Percentiles rank a stretch among this genome's conserved stretches.
These are phyloP conservation scores for Nymphaea thermarum DNA, from an alignment of 164 flowering plant genomes.

Conservation along the genomic window DNA sequence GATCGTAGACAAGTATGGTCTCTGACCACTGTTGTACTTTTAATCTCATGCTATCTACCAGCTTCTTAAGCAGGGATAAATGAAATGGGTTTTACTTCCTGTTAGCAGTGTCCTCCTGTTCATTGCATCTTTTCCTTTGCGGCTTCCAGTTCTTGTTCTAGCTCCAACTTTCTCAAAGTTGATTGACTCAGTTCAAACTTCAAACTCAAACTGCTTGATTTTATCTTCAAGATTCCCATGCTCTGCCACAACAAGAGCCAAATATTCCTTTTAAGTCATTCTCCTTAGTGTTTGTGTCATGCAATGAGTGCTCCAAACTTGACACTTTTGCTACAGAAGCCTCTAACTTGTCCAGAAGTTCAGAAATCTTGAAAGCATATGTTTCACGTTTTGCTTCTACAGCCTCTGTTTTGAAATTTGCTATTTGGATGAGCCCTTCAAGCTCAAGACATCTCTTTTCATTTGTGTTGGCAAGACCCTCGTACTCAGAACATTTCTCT, in stretches of 20 bases:
- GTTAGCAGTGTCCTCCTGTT: too few species aligned
- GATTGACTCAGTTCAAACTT: too few species aligned
- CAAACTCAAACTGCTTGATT: not conserved
- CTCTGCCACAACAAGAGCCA: not conserved
- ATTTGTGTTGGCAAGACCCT: conserved; percentile 13
- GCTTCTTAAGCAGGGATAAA: too few species aligned
- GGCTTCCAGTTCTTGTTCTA: not conserved
- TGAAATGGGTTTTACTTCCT: too few species aligned
- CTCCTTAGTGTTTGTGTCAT: conserved; percentile 48
- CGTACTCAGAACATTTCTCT: conserved; percentile 26
- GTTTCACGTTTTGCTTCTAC: conserved; percentile 36
- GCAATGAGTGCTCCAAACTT: conserved; percentile 52
- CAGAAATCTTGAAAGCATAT: conserved; percentile 31
- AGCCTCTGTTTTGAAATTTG: conserved; percentile 45
- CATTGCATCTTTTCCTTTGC: too few species aligned
- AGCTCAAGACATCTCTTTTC: conserved; percentile 54
- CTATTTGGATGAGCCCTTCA: conserved; percentile 36
- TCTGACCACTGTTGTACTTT: too few species aligned
- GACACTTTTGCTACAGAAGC: conserved; percentile 36
- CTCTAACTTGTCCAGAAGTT: conserved; percentile 50
- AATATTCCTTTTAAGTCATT: conserved; percentile 32
- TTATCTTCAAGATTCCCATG: conserved; percentile 7
- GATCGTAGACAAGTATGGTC: too few species aligned
- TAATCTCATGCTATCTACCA: too few species aligned
- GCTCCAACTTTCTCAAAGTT: not conserved